Evolutionary conservation across 306 rosid genomes (phyloP), one percentile per base, ranked within the genome.

Genomic region (Canavalia ensiformis): DNA sequence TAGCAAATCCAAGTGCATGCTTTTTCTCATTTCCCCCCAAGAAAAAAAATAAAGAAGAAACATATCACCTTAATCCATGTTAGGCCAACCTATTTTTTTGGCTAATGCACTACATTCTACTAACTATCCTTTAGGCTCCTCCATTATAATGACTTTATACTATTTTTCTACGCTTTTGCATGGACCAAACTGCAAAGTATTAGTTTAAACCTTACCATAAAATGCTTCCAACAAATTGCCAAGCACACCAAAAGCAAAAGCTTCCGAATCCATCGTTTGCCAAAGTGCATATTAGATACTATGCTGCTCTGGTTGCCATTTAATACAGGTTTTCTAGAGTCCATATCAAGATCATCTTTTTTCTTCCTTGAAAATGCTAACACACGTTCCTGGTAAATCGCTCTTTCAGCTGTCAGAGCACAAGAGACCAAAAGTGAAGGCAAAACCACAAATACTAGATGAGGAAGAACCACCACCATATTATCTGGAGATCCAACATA

Each of bases 381-480:
- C 65, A 88, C 34, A 35, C 67, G 82, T 54, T 91, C 90, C 85
- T 89, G 78, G 71, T 74, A 88, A 55, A 93, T 69, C 5, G 67
- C 89, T 84, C 92, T 81, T 83, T 95, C 99, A 2, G 89, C 90
- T 13, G 88, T 87, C 85, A 95, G 86, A 77, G 88, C 87, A 18
- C 64, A 68, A 44, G 83, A 49, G 73, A 87, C 90, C 65, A 91
- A 68, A 82, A 91, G 68, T 79, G 96, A 87, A 74, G 98, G 99
- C 64, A 93, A 77, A 79, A 93, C 93, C 80, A 89, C 96, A 70
- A 84, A 87, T 55, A 90, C 7, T 8, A 93, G 84, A 80, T 95
- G 99, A 71, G 99, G 91, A 87, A 93, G 87, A 88, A 95, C 99
- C 77, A 93, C 65, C 84, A 93, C 91, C 91, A 95, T 72, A 49